Base-by-base conservation (phyloP, 2,329 filamentous ascomycete species). In the Davidsoniella australis region DNA sequence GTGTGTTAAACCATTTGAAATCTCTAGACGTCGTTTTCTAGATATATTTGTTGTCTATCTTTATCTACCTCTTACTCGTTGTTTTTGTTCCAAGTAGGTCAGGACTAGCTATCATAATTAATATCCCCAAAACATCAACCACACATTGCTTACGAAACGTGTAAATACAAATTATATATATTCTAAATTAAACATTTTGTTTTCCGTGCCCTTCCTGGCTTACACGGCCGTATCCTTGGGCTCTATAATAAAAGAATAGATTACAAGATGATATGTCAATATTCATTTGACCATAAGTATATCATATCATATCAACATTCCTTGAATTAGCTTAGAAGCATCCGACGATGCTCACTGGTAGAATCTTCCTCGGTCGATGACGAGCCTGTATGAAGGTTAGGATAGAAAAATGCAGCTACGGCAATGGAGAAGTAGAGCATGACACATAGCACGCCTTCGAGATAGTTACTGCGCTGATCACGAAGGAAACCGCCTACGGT, bases 401-500 rank as follows among this genome's bases (percentile, higher is more conserved):
- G 75, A 55, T 72, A 77, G 57, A 71, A 76, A 54, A 64, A 74
- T 1, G 73, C 73, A 1, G 73, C 73, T 1, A 75, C 71, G 9
- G 75, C 75, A 55, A 80, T 75, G 26, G 72, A 71, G 41, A 78
- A 58, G 56, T 79, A 80, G 4, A 78, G 68, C 42, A 83, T 72
- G 16, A 94, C 76, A 55, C 85, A 85, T 16, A 95, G 71, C 20
- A 78, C 74, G 2, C 88, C 88, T 62, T 95, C 88, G 4, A 95
- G 73, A 59, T 93, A 95, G 60, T 94, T 93, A 54, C 79, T 85
- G 69, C 91, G 89, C 56, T 85, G 79, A 60, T 95, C 88, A 45
- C 86, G 72, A 49, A 95, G 66, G 64, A 94, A 94, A 54, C 86
- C 85, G 1, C 87, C 86, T 37, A 94, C 84, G 0, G 87, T 85